A percentile compares a stretch with the other conserved stretches of the same genome.
Conservation (phyloP, 1,139 yeast genomes). For the Citeromyces hawaiiensis region DNA sequence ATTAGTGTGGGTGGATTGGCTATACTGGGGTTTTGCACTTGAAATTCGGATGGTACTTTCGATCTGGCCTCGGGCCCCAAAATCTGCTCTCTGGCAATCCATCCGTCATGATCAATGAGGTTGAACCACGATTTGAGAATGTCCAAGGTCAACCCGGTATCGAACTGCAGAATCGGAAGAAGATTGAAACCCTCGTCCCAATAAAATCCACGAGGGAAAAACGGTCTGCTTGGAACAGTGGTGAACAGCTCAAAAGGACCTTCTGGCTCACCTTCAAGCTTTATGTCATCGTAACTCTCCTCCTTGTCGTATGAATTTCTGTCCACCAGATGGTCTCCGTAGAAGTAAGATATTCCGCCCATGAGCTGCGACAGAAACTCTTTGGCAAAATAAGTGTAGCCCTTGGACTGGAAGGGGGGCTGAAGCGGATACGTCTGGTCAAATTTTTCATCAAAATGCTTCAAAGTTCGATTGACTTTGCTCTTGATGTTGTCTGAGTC, state of each 20-base stretch:
- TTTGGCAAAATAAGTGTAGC: constrained; percentile 50
- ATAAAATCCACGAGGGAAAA: constrained; percentile 92
- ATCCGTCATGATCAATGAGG: constrained; percentile 79
- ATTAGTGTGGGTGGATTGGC: constrained; percentile 95
- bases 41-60: constrained; percentile 79
- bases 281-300: constrained; percentile 41
- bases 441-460: constrained; percentile 43
- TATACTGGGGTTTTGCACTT: constrained; percentile 75
- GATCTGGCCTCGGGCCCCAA: constrained; percentile 85
- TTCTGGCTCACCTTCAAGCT: constrained; percentile 38
- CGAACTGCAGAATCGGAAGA: constrained; percentile 70
- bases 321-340: constrained; percentile 83
- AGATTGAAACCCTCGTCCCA: constrained; percentile 99
- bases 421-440: constrained; percentile 34
- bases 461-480: constrained; percentile 23
- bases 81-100: constrained; percentile 95
- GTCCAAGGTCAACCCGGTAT: constrained; percentile 72
- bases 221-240: constrained; percentile 84
- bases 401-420: constrained; percentile 36
- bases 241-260: constrained; percentile 68
- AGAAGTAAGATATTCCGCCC: constrained; percentile 83
- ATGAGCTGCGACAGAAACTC: constrained; percentile 70
- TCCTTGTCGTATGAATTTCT: constrained; percentile 57
- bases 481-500: constrained; percentile 25
- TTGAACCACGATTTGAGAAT: constrained; percentile 81